Evolutionary conservation across 2,329 filamentous ascomycete genomes (phyloP).

Genomic region (Colletotrichum tofieldiae): DNA sequence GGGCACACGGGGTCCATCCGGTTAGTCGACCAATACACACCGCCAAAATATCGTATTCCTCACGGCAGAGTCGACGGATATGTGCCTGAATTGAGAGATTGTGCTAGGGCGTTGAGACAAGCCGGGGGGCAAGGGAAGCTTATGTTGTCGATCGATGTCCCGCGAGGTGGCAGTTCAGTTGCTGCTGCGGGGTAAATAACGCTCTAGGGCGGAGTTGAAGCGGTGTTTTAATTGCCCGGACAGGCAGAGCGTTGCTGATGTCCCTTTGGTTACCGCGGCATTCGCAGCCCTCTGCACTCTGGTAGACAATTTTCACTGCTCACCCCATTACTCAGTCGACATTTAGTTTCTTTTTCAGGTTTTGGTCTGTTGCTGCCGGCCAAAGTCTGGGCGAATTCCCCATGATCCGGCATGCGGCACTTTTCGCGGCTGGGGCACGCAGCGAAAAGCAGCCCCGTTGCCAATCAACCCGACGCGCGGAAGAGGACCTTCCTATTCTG

Average conservation of each 20-base stretch:
- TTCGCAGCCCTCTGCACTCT: neutral
- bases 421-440: constrained; percentile 25
- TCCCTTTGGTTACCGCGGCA: neutral
- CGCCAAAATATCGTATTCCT: neutral
- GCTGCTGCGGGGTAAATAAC: constrained; percentile 19
- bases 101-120: constrained; percentile 10
- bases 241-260: neutral
- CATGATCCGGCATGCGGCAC: constrained; percentile 27
- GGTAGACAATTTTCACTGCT: fast-evolving
- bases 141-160: constrained; percentile 26
- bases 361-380: neutral
- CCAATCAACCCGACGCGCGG: constrained; percentile 4
- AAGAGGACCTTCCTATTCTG: constrained; percentile 33
- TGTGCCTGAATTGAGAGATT: constrained; percentile 15
- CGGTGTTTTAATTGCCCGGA: neutral
- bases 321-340: neutral
- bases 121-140: constrained; percentile 17
- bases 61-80: constrained; percentile 6
- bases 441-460: neutral
- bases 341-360: neutral
- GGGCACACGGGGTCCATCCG: neutral
- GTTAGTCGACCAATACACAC: neutral
- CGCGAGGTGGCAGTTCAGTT: neutral
- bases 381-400: neutral
- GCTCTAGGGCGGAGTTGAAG: neutral